phyloP scores from a whole-genome alignment of 352 stramenopile genomes.

The Elongisporangium anandrum region DNA sequence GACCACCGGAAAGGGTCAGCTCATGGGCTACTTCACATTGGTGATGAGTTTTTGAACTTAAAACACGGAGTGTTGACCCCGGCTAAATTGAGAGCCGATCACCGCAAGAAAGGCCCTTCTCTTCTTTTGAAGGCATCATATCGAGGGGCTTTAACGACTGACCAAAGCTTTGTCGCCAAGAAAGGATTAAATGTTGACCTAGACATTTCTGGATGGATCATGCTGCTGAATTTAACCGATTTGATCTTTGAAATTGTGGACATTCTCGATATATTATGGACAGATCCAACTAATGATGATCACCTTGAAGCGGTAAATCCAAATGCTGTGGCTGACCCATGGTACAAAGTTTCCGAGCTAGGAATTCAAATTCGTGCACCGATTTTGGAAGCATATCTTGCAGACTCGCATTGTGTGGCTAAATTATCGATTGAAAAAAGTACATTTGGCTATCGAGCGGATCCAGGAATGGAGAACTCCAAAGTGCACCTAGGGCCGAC shows the following conservation, averaged over 20 bases:
- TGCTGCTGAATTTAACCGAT: constrained; percentile 66
- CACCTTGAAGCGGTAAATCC: constrained; percentile 5
- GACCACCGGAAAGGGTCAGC: constrained; percentile 72
- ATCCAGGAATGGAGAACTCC: constrained; percentile 56
- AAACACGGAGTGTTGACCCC: constrained; percentile 73
- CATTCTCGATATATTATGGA: constrained; percentile 68
- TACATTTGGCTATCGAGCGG: constrained; percentile 59
- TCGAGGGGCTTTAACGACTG: constrained; percentile 31
- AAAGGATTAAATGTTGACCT: constrained; percentile 57
- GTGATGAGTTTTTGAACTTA: constrained; percentile 77
- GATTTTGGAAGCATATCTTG: constrained; percentile 82
- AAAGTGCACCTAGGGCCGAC: constrained; percentile 72
- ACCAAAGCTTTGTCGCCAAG: constrained; percentile 54
- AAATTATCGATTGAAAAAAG: constrained; percentile 84
- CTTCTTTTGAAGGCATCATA: constrained; percentile 63
- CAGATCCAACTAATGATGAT: constrained; percentile 14
- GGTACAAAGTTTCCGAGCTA: constrained; percentile 67
- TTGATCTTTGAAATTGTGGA: constrained; percentile 74
- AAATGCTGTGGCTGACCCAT: constrained; percentile 13
- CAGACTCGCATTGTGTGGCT: constrained; percentile 84
- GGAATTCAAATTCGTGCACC: constrained; percentile 67
- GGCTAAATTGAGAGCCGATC: constrained; percentile 63
- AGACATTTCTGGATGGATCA: constrained; percentile 72
- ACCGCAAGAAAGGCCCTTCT: constrained; percentile 51
- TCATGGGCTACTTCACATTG: constrained; percentile 74